Evolutionary conservation across 2,329 filamentous ascomycete species (phyloP).

Genomic region (Ophiostoma perfectum): DNA sequence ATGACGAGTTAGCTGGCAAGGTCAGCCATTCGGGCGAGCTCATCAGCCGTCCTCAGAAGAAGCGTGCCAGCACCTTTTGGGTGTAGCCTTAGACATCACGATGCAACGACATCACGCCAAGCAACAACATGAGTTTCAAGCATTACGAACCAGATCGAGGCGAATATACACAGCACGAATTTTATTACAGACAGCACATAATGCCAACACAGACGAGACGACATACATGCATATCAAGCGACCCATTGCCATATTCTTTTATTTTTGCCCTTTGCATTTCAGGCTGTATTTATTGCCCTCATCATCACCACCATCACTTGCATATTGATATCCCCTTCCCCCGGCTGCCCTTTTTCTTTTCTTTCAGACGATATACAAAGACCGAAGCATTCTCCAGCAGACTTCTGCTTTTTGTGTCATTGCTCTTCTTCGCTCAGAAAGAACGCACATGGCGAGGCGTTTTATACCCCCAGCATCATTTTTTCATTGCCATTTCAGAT

Average conservation of each 20-base stretch:
- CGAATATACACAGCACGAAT: too few species aligned
- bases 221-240: too few species aligned
- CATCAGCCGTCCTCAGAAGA: not conserved
- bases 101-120: not conserved
- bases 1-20: conserved; percentile 35
- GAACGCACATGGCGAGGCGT: conserved; percentile 13
- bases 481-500: not conserved
- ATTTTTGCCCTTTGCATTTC: too few species aligned
- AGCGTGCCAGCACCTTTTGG: conserved; percentile 7
- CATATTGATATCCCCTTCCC: not conserved
- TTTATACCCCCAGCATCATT: conserved; percentile 19
- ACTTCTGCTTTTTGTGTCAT: not conserved
- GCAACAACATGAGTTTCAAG: too few species aligned
- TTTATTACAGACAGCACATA: too few species aligned
- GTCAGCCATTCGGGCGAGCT: conserved; percentile 9
- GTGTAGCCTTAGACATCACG: not conserved
- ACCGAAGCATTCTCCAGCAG: not conserved
- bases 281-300: not conserved
- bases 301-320: not conserved
- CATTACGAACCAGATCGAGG: too few species aligned
- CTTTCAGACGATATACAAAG: not conserved
- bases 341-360: not conserved
- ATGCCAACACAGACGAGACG: too few species aligned
- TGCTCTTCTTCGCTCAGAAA: not conserved
- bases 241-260: too few species aligned